Percentiles rank a stretch among this genome's conserved stretches.
These are phyloP conservation scores for Chaetomium cochliodes DNA, from an alignment of 495 filamentous ascomycete species.

Conservation along the genomic window DNA sequence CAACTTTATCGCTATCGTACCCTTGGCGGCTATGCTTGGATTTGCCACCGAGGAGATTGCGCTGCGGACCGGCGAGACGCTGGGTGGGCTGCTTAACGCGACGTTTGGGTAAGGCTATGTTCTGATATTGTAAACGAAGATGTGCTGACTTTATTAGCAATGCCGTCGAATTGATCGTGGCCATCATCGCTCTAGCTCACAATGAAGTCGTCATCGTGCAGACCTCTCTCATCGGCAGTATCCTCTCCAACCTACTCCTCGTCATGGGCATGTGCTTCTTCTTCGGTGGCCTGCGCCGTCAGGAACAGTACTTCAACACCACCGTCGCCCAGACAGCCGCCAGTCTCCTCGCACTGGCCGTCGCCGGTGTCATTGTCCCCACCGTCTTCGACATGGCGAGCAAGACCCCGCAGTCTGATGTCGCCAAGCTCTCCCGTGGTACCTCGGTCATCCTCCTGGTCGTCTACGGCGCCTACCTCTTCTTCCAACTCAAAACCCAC, in stretches of 20 bases:
- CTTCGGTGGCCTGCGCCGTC: slow-evolving; percentile 74
- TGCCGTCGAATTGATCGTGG: slow-evolving; percentile 88
- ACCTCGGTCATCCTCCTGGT: slow-evolving; percentile 72
- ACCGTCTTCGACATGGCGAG: slow-evolving; percentile 68
- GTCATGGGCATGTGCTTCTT: slow-evolving; percentile 95
- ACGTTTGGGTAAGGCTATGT: slow-evolving; percentile 67
- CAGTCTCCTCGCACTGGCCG: slow-evolving; percentile 74
- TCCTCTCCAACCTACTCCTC: slow-evolving; percentile 86
- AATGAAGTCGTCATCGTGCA: slow-evolving; percentile 82
- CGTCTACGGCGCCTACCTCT: slow-evolving; percentile 73
- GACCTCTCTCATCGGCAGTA: slow-evolving; percentile 86
- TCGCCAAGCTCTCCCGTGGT: slow-evolving; percentile 65
- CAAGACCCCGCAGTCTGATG: slow-evolving; percentile 37
- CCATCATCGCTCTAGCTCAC: slow-evolving; percentile 74
- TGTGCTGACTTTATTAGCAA: slow-evolving; percentile 52
- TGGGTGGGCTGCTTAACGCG: slow-evolving; percentile 85
- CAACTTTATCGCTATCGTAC: slow-evolving; percentile 88
- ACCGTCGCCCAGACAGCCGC: slow-evolving; percentile 92
- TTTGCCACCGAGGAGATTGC: slow-evolving; percentile 91
- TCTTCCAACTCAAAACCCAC: slow-evolving; percentile 82
- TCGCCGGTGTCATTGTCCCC: slow-evolving; percentile 80
- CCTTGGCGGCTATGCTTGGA: slow-evolving; percentile 82
- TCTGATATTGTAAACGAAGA: background rate
- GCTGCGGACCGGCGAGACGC: slow-evolving; percentile 76
- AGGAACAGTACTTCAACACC: slow-evolving; percentile 87